phyloP scores from a whole-genome alignment of 1,139 yeast genomes.

The Fermentozyma sake region DNA sequence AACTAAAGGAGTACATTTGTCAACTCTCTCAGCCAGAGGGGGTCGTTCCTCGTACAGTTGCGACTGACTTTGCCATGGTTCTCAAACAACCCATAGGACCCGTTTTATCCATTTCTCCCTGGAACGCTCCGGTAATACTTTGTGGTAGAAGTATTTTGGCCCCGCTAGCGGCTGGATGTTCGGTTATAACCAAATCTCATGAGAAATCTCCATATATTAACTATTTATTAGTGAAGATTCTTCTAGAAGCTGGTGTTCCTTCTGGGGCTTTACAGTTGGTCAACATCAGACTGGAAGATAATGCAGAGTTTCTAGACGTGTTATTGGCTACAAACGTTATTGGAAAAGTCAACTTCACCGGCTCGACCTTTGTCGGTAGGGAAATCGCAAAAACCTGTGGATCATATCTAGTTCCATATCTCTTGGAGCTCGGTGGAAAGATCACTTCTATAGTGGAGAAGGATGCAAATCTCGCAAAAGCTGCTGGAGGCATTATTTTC shows the following conservation, averaged over 20 bases:
- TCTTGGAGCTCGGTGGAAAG: constrained; percentile 45
- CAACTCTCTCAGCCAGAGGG: constrained; percentile 21
- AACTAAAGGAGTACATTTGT: constrained; percentile 20
- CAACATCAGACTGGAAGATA: constrained; percentile 25
- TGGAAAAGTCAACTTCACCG: constrained; percentile 40
- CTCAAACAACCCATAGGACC: constrained; percentile 39
- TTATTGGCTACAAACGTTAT: constrained; percentile 23
- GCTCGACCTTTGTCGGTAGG: constrained; percentile 37
- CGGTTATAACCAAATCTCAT: constrained; percentile 29
- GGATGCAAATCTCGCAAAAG: constrained; percentile 29
- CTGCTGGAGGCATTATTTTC: constrained; percentile 27
- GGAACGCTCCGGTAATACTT: constrained; percentile 47
- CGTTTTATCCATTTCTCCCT: constrained; percentile 41
- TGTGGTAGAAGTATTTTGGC: constrained; percentile 34
- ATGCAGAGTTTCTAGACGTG: constrained; percentile 18
- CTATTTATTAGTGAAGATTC: constrained; percentile 26
- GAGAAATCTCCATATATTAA: constrained; percentile 32
- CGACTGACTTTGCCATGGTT: constrained; percentile 2
- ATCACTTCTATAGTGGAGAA: constrained; percentile 29
- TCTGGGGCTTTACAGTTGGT: constrained; percentile 29
- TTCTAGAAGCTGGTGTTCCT: constrained; percentile 39
- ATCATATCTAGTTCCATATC: constrained; percentile 16
- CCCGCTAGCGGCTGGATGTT: constrained; percentile 49
- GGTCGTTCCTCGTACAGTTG: constrained; percentile 8
- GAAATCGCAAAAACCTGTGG: constrained; percentile 32